Evolutionary conservation across 2,329 filamentous ascomycete species (phyloP).

Genomic region (Emmonsiellopsis sp.): DNA sequence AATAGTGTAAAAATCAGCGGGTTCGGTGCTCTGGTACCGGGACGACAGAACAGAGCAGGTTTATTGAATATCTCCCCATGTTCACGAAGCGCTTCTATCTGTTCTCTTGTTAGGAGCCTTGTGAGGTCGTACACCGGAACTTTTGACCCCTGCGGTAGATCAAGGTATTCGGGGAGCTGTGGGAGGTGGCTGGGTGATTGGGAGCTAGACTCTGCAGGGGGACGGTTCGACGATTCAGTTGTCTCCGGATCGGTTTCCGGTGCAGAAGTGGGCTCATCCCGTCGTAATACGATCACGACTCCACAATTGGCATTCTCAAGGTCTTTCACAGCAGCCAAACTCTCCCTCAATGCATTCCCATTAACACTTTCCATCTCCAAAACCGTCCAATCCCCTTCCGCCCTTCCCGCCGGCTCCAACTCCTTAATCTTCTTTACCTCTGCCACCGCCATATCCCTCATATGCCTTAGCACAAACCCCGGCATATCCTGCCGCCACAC

Average conservation of each 20-base stretch:
- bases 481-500: constrained; percentile 43
- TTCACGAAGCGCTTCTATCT: constrained; percentile 22
- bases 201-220: too few species aligned
- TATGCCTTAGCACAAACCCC: constrained; percentile 28
- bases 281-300: constrained; percentile 16
- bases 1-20: constrained; percentile 29
- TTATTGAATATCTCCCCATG: constrained; percentile 21
- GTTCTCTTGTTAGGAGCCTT: constrained; percentile 20
- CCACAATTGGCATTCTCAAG: constrained; percentile 23
- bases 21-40: constrained; percentile 19
- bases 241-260: neutral
- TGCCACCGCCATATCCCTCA: constrained; percentile 28
- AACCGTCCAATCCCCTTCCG: constrained; percentile 19
- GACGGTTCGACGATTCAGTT: too few species aligned
- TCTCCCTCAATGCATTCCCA: constrained; percentile 7
- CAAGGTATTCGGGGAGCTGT: constrained; percentile 20
- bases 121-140: constrained; percentile 32
- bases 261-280: neutral
- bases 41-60: constrained; percentile 28
- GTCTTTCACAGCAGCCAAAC: constrained; percentile 8
- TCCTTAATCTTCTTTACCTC: constrained; percentile 27
- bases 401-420: constrained; percentile 9
- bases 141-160: constrained; percentile 20
- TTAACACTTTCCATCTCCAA: constrained; percentile 15
- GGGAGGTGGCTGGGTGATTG: constrained; percentile 1